Percentiles rank a stretch among this genome's conserved stretches.
Conservation (phyloP, 441 rosid species). For the Jatropha multifida region DNA sequence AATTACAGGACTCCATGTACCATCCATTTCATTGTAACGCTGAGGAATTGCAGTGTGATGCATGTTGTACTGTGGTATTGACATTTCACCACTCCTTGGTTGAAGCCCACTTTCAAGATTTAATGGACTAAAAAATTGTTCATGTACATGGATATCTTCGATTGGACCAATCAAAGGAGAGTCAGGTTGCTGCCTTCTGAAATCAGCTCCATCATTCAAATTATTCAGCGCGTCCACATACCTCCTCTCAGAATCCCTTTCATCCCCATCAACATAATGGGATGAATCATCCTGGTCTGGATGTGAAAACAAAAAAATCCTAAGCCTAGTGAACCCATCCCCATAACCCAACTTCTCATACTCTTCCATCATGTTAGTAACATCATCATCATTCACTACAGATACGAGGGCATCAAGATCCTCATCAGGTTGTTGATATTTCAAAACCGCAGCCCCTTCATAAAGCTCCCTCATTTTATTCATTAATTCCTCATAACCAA, state of each 20-base stretch:
- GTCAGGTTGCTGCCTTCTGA: slow-evolving; percentile 62
- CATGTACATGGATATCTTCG: slow-evolving; percentile 60
- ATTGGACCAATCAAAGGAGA: slow-evolving; percentile 46
- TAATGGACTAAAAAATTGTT: slow-evolving; percentile 58
- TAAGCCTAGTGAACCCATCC: slow-evolving; percentile 90
- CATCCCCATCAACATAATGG: slow-evolving; percentile 75
- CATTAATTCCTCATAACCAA: slow-evolving; percentile 78
- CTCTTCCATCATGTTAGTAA: slow-evolving; percentile 97
- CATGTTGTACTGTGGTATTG: slow-evolving; percentile 56
- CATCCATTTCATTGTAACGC: slow-evolving; percentile 77
- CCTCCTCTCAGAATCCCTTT: slow-evolving; percentile 87
- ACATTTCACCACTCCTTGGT: slow-evolving; percentile 54
- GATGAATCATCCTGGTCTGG: slow-evolving; percentile 63
- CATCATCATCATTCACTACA: slow-evolving; percentile 93
- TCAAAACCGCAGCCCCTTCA: slow-evolving; percentile 73
- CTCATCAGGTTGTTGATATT: slow-evolving; percentile 98
- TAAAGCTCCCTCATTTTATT: slow-evolving; percentile 84
- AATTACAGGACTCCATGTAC: slow-evolving; percentile 86
- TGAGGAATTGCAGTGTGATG: slow-evolving; percentile 71
- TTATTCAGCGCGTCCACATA: slow-evolving; percentile 94
- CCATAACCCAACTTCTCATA: slow-evolving; percentile 91
- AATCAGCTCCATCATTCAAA: slow-evolving; percentile 65
- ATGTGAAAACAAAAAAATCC: slow-evolving; percentile 84
- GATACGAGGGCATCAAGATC: slow-evolving; percentile 98
- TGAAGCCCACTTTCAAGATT: slow-evolving; percentile 55